phyloP scores from a whole-genome alignment of 306 rosid species.

The Corylus americana region DNA sequence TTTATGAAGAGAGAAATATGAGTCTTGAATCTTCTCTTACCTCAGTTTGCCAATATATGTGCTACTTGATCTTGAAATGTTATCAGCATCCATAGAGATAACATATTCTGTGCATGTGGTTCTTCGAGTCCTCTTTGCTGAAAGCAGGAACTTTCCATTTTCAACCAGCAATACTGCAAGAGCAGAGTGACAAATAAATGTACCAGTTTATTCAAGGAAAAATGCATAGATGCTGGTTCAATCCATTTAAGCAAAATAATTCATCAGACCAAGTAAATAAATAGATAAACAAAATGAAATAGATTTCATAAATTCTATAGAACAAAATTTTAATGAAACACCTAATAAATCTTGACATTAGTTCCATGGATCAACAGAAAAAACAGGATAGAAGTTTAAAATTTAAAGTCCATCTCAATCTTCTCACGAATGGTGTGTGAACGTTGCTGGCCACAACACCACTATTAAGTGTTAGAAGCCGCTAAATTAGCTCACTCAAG shows the following conservation, averaged over 20 bases:
- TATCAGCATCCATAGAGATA: constrained; percentile 88
- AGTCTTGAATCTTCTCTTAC: constrained; percentile 31
- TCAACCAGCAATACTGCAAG: constrained; percentile 80
- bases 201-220: not conserved
- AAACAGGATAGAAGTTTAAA: not conserved
- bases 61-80: constrained; percentile 82
- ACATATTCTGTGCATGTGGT: constrained; percentile 92
- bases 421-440: not conserved
- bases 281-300: not conserved
- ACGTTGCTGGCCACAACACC: not conserved
- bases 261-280: not conserved
- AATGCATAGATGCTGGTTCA: not conserved
- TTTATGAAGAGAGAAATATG: not conserved
- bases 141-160: constrained; percentile 89
- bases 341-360: not conserved
- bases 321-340: not conserved
- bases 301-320: not conserved
- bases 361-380: not conserved
- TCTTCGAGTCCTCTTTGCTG: constrained; percentile 85
- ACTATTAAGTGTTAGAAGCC: not conserved
- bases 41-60: constrained; percentile 88
- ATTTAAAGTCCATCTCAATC: not conserved
- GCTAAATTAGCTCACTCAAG: not conserved
- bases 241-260: not conserved
- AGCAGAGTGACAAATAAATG: not conserved